Evolutionary conservation across 768 basidiomycete species (phyloP).

Genomic region (Agaricus subrufescens): DNA sequence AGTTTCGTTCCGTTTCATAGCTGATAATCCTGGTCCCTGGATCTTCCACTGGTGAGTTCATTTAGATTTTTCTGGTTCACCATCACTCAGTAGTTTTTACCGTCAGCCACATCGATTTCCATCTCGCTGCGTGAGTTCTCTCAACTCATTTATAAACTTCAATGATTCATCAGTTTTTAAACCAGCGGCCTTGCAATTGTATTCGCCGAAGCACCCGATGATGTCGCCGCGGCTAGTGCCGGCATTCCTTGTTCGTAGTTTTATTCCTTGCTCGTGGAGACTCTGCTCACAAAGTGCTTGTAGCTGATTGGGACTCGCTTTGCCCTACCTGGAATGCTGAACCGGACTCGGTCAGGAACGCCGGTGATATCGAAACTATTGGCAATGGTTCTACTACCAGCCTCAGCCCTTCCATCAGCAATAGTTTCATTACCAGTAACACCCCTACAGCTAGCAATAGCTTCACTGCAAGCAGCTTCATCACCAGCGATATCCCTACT

Average conservation of each 20-base stretch:
- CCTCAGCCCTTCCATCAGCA: too few species aligned
- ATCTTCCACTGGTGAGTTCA: conserved; percentile 39
- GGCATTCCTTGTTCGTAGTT: background rate
- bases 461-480: too few species aligned
- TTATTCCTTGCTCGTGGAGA: background rate
- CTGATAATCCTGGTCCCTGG: conserved; percentile 50
- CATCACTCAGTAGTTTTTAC: background rate
- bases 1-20: conserved; percentile 44
- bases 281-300: background rate
- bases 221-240: background rate
- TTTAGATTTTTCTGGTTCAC: background rate
- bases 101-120: conserved; percentile 49
- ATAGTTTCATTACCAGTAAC: too few species aligned
- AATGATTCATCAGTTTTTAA: background rate
- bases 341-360: too few species aligned
- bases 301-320: conserved; percentile 20
- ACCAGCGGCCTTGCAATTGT: conserved; percentile 29
- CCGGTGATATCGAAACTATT: too few species aligned
- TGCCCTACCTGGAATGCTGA: conserved; percentile 17
- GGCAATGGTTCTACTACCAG: too few species aligned
- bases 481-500: too few species aligned
- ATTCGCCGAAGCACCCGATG: conserved; percentile 24
- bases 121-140: conserved; percentile 32
- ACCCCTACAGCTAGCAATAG: too few species aligned
- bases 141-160: background rate